phyloP scores from a whole-genome alignment of 75 land plant genomes.

The Gnetum montanum region DNA sequence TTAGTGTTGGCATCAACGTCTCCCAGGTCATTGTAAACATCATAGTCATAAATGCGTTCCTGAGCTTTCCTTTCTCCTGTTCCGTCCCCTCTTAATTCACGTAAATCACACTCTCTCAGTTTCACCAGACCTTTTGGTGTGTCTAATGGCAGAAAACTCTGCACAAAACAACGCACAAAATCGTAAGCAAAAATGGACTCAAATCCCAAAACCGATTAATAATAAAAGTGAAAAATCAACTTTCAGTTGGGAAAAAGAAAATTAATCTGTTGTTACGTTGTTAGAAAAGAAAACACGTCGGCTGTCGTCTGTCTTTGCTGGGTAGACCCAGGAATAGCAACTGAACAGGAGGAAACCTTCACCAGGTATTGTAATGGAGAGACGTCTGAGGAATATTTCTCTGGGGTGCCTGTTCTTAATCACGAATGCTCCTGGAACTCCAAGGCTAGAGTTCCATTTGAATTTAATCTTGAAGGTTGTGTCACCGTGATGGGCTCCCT shows the following conservation, averaged over 20 bases:
- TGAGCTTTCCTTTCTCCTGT: slow-evolving; percentile 33
- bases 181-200: no score
- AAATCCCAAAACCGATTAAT: no score
- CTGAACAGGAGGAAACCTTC: slow-evolving; percentile 32
- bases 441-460: slow-evolving; percentile 1
- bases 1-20: slow-evolving; percentile 32
- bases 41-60: slow-evolving; percentile 76
- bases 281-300: slow-evolving; percentile 75
- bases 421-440: slow-evolving; percentile 24
- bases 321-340: slow-evolving; percentile 85
- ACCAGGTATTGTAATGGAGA: slow-evolving; percentile 13
- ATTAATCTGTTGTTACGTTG: no score
- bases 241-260: no score
- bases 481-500: slow-evolving; percentile 2
- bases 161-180: no score
- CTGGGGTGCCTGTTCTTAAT: slow-evolving; percentile 20
- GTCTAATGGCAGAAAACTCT: slow-evolving; percentile 33
- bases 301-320: slow-evolving; percentile 23
- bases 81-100: slow-evolving; percentile 36
- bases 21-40: slow-evolving; percentile 61
- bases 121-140: slow-evolving; percentile 28
- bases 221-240: no score
- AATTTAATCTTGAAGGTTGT: background rate
- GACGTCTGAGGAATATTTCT: slow-evolving; percentile 11
- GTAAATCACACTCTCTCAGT: slow-evolving; percentile 39